Conservation (phyloP, 495 filamentous ascomycete genomes). For the Lophium mytilinum region DNA sequence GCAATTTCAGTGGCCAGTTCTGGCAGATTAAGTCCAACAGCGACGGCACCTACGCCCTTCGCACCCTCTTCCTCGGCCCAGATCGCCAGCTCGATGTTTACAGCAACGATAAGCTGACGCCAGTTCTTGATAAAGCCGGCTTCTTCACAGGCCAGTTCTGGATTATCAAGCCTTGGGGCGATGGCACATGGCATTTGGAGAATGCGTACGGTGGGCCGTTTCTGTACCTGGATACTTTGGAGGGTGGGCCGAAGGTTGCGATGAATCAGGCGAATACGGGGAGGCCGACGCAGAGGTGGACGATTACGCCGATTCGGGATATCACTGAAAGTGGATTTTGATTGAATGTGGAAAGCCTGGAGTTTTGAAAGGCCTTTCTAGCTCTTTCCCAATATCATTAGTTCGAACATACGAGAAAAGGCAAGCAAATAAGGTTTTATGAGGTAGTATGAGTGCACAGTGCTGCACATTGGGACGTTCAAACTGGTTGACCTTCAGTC, state of each 20-base stretch:
- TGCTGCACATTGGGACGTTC: too few species aligned
- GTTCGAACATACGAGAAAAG: too few species aligned
- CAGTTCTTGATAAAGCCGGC: background rate
- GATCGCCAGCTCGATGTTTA: conserved; percentile 7
- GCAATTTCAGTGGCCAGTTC: conserved; percentile 12
- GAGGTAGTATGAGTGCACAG: too few species aligned
- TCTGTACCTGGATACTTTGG: conserved; percentile 15
- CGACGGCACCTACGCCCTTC: conserved; percentile 1
- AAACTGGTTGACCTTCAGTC: too few species aligned
- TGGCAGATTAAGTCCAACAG: conserved; percentile 14
- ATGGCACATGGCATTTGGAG: conserved; percentile 14
- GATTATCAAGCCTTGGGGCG: conserved; percentile 17
- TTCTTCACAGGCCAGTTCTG: conserved; percentile 10
- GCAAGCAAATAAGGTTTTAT: too few species aligned
- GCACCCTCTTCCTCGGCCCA: conserved; percentile 11
- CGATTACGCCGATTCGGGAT: conserved; percentile 3
- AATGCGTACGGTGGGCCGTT: conserved; percentile 9
- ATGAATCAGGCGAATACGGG: conserved; percentile 11
- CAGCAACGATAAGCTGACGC: conserved; percentile 7
- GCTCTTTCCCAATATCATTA: too few species aligned
- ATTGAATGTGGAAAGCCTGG: too few species aligned
- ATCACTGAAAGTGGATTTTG: conserved; percentile 6
- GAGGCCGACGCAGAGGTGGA: conserved; percentile 17
- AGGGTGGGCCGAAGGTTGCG: conserved; percentile 6
- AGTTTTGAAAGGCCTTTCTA: too few species aligned